A percentile compares a stretch with the other conserved stretches of the same genome.
These are phyloP conservation scores for Whalleya microplaca DNA, from an alignment of 2,329 filamentous ascomycete genomes.

Conservation along the genomic window DNA sequence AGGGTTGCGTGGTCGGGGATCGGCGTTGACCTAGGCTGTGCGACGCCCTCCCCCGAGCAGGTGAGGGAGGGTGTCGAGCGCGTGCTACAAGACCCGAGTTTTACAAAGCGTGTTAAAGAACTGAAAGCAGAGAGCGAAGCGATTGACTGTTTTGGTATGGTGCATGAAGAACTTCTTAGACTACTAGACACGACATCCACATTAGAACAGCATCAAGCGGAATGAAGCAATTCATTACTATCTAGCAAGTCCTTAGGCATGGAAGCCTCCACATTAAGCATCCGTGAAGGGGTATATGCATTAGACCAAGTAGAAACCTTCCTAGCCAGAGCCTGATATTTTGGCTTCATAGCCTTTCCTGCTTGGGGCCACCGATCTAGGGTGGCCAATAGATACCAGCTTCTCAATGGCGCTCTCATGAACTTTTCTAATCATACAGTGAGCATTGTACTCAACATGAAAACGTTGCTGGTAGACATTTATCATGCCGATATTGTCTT, in stretches of 20 bases:
- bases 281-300: not conserved
- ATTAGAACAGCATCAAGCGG: conserved; percentile 6
- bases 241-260: not conserved
- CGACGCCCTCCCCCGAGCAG: conserved; percentile 32
- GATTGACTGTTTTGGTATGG: conserved; percentile 36
- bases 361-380: not conserved
- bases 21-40: conserved; percentile 38
- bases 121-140: conserved; percentile 35
- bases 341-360: conserved; percentile 1
- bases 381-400: not conserved
- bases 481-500: not conserved
- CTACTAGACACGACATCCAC: conserved; percentile 10
- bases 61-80: conserved; percentile 35
- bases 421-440: not conserved
- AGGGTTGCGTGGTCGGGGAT: conserved; percentile 40
- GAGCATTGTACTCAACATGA: not conserved
- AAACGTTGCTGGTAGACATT: not conserved
- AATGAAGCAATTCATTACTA: not conserved
- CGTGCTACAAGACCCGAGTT: conserved; percentile 32
- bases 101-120: conserved; percentile 24
- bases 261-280: conserved; percentile 1
- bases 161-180: conserved; percentile 32
- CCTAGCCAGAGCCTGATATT: not conserved
- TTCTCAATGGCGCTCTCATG: not conserved
- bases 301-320: not conserved